Base-by-base conservation (phyloP, 176 grass and related monocot species). In the Triticum monococcum region DNA sequence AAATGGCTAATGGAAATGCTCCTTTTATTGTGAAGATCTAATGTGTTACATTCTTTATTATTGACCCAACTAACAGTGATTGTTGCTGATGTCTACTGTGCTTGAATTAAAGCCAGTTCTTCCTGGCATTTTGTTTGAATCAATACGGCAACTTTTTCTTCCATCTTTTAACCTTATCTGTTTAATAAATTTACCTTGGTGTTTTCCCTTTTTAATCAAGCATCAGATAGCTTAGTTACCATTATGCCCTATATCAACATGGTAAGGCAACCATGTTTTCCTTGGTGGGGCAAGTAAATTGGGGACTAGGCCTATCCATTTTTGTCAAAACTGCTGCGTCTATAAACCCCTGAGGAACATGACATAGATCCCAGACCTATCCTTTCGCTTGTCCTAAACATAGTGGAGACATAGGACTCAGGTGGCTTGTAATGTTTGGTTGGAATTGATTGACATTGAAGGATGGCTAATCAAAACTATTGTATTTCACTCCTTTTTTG, bases 381-480 rank as follows among this genome's bases (percentile, higher is more conserved):
- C 4, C 57, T 31, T 8, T 82, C 17, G 41, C 14, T 59, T 59
- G 54, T 22, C 54, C 54, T 41, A 38, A 33, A 56, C 22, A 68
- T 56, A 68, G 20, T n/a, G 20, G 24, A 79, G 12, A 37, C 45
- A 40, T 72, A 63, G 28, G 23, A 50, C 12, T 9, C 80, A 78
- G 28, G 20, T 83, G 12, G n/a, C 35, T 33, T 81, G 74, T 18
- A 56, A 78, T 36, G 36, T 33, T 80, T 54, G 73, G 24, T 85
- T 12, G 30, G 41, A 75, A 75, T 25, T 30, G 9, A 59, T 59
- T 59, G 61, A 61, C 72, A 77, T 83, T 56, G 63, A 77, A 76
- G 25, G 45, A 81, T 72, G 60, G 43, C 10, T 73, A 72, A 35
- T 63, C 63, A 80, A 43, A 86, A 80, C 24, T 46, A 62, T n/a